Base-by-base conservation (phyloP, 208 protist genomes). In the Trypanosoma conorhini region DNA sequence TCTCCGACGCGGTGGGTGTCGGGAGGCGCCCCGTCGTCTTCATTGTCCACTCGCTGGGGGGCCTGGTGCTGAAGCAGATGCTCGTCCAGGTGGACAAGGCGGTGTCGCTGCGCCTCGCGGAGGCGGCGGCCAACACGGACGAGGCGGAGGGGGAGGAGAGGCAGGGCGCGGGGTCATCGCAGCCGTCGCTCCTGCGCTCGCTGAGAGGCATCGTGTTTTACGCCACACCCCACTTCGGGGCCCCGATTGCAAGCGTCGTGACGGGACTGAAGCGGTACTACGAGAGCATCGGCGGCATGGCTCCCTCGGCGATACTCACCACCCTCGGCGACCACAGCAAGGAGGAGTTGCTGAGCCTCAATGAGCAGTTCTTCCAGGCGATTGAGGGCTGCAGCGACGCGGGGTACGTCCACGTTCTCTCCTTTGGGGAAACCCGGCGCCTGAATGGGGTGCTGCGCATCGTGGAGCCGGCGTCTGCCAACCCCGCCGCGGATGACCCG, bases 141-240 rank as follows among this genome's bases (percentile, higher is more conserved):
- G 67, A 35, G 21, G 64, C 68, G 55, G 59, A 69, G 42, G 9
- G 42, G 17, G 30, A 70, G 4, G 38, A 24, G 17, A 38, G 78
- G 13, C 55, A 54, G 24, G 51, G 69, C 26, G 71, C 74, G 22
- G 65, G 21, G 2, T 48, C 26, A 35, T 26, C n/a, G 17, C 61
- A 72, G 44, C 48, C 65, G n/a, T 57, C 38, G 3, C 48, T 91
- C 0, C 63, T 92, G 46, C 62, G 72, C 13, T 72, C 76, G 21
- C 59, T 85, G 0, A 76, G 81, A 10, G 86, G 86, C n/a, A 76
- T 87, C 30, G 86, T 92, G 26, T 92, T 92, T 51, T 92, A 88
- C 71, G 73, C 79, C 19, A 92, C 86, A 8, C 86, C 86, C 22
- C 86, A 92, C 72, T 92, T 92, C 77, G 86, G 86, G 1, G 82